phyloP scores from a whole-genome alignment of 176 grass and related monocot genomes.

The Oropetium thomaeum region DNA sequence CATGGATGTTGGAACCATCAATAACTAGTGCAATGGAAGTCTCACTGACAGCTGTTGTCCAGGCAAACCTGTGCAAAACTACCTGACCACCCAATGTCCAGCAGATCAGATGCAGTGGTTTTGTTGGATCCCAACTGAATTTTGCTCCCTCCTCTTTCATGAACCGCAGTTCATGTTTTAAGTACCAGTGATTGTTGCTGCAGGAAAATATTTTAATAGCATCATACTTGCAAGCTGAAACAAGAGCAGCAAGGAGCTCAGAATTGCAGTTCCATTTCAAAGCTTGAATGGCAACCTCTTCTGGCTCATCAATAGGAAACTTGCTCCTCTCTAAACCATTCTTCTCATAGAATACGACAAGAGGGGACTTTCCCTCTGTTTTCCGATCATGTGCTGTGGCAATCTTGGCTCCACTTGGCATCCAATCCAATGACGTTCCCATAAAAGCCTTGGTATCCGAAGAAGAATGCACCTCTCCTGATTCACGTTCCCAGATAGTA shows the following conservation, averaged over 20 bases:
- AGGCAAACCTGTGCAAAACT: constrained; percentile 63
- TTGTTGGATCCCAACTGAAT: constrained; percentile 83
- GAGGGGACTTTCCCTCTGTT: constrained; percentile 67
- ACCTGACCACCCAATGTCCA: constrained; percentile 71
- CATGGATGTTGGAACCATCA: constrained; percentile 59
- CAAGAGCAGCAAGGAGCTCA: constrained; percentile 70
- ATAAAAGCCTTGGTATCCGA: constrained; percentile 67
- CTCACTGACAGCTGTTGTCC: constrained; percentile 73
- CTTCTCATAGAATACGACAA: constrained; percentile 84
- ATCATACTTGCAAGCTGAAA: constrained; percentile 64
- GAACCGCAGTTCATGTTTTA: constrained; percentile 87
- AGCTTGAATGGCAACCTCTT: constrained; percentile 41
- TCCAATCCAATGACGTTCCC: constrained; percentile 77
- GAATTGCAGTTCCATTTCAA: constrained; percentile 98
- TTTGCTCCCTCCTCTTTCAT: constrained; percentile 61
- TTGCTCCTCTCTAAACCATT: constrained; percentile 85
- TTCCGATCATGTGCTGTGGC: constrained; percentile 57
- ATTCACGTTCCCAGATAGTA: constrained; percentile 88
- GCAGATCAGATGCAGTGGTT: constrained; percentile 74
- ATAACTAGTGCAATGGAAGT: constrained; percentile 73
- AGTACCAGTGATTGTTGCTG: constrained; percentile 93
- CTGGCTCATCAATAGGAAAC: constrained; percentile 61
- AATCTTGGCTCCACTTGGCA: constrained; percentile 89
- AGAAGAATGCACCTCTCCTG: constrained; percentile 77
- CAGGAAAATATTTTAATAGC: constrained; percentile 86